These are phyloP conservation scores for Fonsecaea monophora DNA, from an alignment of 2,329 filamentous ascomycete species.

Conservation along the genomic window DNA sequence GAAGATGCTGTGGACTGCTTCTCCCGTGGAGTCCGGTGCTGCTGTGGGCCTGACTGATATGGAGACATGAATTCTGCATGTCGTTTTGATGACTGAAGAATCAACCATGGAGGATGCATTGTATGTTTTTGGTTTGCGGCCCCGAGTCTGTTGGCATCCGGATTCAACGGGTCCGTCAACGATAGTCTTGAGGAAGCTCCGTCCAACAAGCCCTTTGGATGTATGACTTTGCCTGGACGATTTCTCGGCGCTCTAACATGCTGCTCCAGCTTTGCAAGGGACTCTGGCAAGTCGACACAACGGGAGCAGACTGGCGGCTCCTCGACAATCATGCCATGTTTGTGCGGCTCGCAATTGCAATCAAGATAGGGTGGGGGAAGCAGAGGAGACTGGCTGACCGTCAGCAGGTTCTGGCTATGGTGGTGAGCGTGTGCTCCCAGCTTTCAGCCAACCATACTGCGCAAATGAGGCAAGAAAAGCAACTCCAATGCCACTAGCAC, in stretches of 20 bases:
- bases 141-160: conserved; percentile 18
- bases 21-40: conserved; percentile 7
- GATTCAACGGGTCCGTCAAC: conserved; percentile 25
- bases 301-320: conserved; percentile 36
- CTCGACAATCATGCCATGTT: conserved; percentile 32
- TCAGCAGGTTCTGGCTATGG: neutral
- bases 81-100: conserved; percentile 28
- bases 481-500: conserved; percentile 45
- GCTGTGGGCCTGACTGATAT: neutral
- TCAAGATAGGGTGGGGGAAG: conserved; percentile 35
- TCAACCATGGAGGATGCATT: conserved; percentile 33
- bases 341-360: conserved; percentile 29
- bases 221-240: neutral
- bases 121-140: neutral
- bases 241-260: conserved; percentile 26
- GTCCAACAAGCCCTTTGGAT: conserved; percentile 15
- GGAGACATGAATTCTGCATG: neutral
- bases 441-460: conserved; percentile 24
- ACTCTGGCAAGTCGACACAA: conserved; percentile 31
- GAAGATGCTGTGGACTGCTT: conserved; percentile 1
- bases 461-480: conserved; percentile 42
- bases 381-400: conserved; percentile 30
- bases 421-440: too few relatives aligned
- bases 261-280: conserved; percentile 36
- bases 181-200: conserved; percentile 22